Evolutionary conservation across 768 basidiomycete species (phyloP), one percentile per base, ranked within the genome.

Genomic region (Chiua virens): DNA sequence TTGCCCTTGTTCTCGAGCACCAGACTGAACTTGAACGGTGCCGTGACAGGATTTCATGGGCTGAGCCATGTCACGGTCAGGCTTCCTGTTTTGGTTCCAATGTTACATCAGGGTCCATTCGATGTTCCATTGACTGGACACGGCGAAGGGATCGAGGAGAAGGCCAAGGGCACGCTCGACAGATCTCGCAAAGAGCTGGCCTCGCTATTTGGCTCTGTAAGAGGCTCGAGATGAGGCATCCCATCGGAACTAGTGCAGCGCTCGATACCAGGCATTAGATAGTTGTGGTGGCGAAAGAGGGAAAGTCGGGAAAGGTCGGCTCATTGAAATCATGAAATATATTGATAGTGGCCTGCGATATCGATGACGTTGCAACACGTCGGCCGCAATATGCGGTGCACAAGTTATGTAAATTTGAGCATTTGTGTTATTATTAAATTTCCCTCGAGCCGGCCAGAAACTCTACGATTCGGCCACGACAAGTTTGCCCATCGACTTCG

Each of bases 1-100:
- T 78, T 83, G 9, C 83, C 83, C 20, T 75, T 74, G 61, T 85
- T 85, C 60, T 82, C 75, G 28, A 85, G 67, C 2, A 70, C 63
- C 49, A 77, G 58, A 18, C 62, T 55, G 58, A 69, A 59, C 35
- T 45, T 60, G 5, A 58, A 28, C 6, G 60, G 49, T 13, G 49
- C 40, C 0, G 45, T 47, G n/a, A 49, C n/a, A 3, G 11, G 45
- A 25, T 39, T 21, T 47, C 23, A 57, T 40, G n/a, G 47, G 10
- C 17, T 49, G 39, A 2, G 46, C 22, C 2, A 52, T 28, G 4
- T 44, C 21, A 17, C 7, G 40, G 4, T 49, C 18, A 10, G 17
- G 27, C 44, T 36, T n/a, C 8, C 4, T 23, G 39, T 17, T 47
- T 39, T 18, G 38, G 32, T 22, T 21, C 1, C 0, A 32, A 17